Conservation (phyloP, 768 basidiomycete species). For the Lactarius akahatsu region DNA sequence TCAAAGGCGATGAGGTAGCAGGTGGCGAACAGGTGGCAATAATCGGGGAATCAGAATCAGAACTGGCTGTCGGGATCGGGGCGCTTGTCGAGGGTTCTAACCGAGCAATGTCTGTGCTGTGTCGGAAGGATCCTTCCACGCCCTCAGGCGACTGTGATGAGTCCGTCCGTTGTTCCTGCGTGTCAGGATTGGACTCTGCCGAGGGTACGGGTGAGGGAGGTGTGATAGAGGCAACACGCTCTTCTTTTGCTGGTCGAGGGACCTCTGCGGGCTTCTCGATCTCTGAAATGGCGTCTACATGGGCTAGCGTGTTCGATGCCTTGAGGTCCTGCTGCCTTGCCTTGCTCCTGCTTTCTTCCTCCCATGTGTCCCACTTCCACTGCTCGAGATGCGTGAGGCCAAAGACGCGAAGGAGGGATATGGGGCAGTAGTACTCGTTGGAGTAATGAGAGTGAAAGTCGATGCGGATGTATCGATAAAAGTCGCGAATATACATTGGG, state of each 20-base stretch:
- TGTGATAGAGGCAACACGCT: background rate
- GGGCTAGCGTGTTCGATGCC: slow-evolving; percentile 3
- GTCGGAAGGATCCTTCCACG: slow-evolving; percentile 16
- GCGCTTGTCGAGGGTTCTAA: slow-evolving; percentile 8
- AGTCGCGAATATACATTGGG: slow-evolving; percentile 68
- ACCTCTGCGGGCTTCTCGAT: slow-evolving; percentile 28
- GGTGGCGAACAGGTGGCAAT: slow-evolving; percentile 1
- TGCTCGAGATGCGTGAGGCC: slow-evolving; percentile 95
- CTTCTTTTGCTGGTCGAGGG: background rate
- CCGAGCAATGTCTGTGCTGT: slow-evolving; percentile 22
- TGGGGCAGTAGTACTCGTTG: slow-evolving; percentile 93
- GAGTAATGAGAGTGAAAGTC: slow-evolving; percentile 94
- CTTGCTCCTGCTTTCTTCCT: slow-evolving; percentile 63
- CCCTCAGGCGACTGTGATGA: background rate
- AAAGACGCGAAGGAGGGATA: slow-evolving; percentile 89
- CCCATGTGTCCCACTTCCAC: slow-evolving; percentile 91
- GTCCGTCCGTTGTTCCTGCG: background rate
- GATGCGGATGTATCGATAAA: slow-evolving; percentile 92
- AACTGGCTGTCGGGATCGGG: background rate
- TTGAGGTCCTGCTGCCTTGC: slow-evolving; percentile 44
- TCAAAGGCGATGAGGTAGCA: background rate
- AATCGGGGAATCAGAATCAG: slow-evolving; percentile 13
- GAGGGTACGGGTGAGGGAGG: background rate
- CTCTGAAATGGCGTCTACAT: slow-evolving; percentile 34
- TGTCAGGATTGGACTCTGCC: background rate